Base-by-base conservation (phyloP, 495 filamentous ascomycete genomes). In the Pyronema omphalodes region DNA sequence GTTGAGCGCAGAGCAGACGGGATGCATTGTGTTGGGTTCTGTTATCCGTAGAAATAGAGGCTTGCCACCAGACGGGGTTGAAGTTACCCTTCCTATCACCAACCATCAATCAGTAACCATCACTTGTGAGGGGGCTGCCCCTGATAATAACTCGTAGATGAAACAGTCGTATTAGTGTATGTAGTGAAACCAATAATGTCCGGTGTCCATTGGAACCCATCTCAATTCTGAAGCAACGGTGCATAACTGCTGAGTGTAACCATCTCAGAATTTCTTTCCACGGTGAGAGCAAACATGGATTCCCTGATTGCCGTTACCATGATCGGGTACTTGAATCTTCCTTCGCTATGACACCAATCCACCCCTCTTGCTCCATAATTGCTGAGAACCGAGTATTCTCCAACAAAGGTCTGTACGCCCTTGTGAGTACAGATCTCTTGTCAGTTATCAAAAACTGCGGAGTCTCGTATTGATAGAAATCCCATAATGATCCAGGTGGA, bases 211-310 rank as follows among this genome's bases (percentile, higher is more conserved):
- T 67, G 60, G 33, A 60, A 68, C 11, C 55, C 58, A 54, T 67
- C 70, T 55, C 70, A 72, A 49, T 74, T 71, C 54, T 71, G 67
- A 45, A 74, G 54, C 48, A 71, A 49, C 0, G 72, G 70, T 3
- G 71, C 70, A 57, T 74, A 74, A 0, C 67, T 62, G 15, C 68
- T 69, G 63, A 74, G 66, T 46, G 64, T 59, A 6, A 72, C 68
- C 11, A 73, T 58, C 49, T 82, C 74, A 4, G 73, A 71, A 62
- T 85, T 84, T 17, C 79, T 70, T 67, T 86, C 82, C 40, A 77
- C 71, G 23, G 78, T 80, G 37, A 86, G 72, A 57, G 82, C 72
- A 56, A 76, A 82, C 19, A 84, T 74, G 1, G 79, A 80, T 59
- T 87, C 81, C 18, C 69, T 72, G 41, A 83, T 76, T 39, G 73